Conservation (phyloP, 2,329 filamentous ascomycete species). For the Ophiostoma ips region DNA sequence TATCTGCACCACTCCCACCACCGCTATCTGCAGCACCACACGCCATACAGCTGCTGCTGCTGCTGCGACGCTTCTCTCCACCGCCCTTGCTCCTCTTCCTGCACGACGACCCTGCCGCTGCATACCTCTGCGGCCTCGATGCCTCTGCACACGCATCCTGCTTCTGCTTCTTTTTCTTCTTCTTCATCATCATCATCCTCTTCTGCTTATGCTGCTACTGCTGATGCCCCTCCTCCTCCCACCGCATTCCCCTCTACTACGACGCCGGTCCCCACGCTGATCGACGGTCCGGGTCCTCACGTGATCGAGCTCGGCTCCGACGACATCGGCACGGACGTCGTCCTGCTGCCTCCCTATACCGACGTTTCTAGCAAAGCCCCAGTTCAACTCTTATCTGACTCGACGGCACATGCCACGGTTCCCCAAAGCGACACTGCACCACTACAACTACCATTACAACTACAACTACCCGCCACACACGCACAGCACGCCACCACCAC, state of each 20-base stretch:
- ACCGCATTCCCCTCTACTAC: constrained; percentile 9
- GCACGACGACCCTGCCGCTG: background rate
- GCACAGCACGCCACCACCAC: background rate
- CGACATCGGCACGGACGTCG: background rate
- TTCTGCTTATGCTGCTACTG: too few relatives aligned
- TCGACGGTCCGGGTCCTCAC: background rate
- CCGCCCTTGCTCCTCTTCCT: too few relatives aligned
- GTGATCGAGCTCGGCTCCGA: background rate
- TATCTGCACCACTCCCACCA: background rate
- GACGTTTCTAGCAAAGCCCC: too few relatives aligned
- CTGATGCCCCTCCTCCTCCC: constrained; percentile 6
- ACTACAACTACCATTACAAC: background rate
- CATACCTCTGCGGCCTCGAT: constrained; percentile 8
- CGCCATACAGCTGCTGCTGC: background rate
- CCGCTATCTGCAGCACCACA: background rate
- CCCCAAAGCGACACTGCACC: background rate
- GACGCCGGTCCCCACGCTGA: background rate
- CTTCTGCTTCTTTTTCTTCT: background rate
- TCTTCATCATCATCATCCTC: background rate
- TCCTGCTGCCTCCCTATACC: too few relatives aligned
- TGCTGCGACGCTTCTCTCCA: too few relatives aligned
- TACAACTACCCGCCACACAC: background rate
- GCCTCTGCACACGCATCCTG: constrained; percentile 1
- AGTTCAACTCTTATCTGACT: background rate
- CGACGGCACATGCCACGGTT: background rate